Conservation (phyloP, 1,284 basidiomycete genomes). For the Cryptococcus amylolentus region DNA sequence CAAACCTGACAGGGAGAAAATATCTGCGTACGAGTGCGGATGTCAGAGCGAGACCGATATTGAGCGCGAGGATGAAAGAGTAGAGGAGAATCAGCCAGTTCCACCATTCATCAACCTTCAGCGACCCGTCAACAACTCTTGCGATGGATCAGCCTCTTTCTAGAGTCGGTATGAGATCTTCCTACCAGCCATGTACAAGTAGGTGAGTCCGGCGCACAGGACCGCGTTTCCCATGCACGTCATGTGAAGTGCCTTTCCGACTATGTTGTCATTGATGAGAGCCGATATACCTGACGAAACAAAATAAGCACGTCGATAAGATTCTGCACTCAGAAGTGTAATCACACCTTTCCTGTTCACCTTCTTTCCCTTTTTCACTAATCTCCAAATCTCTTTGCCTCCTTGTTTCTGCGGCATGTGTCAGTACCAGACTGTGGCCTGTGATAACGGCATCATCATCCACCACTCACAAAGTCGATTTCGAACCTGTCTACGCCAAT, state of each 20-base stretch:
- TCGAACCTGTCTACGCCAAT: constrained; percentile 9
- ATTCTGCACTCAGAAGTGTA: background rate
- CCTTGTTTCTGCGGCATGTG: background rate
- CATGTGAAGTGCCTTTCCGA: constrained; percentile 2
- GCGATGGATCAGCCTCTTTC: background rate
- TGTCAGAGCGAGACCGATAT: constrained; percentile 8
- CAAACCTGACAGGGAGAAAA: background rate
- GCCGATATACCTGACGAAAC: constrained; percentile 2
- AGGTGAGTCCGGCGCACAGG: constrained; percentile 4
- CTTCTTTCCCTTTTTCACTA: background rate
- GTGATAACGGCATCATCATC: background rate
- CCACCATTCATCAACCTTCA: constrained; percentile 9
- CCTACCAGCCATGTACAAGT: constrained; percentile 6
- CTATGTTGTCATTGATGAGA: constrained; percentile 6
- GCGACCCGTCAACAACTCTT: constrained; percentile 4
- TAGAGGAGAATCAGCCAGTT: constrained; percentile 14
- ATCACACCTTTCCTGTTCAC: background rate
- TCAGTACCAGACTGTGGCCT: background rate
- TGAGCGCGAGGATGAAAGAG: constrained; percentile 11
- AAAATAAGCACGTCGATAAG: background rate
- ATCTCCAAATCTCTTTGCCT: constrained; percentile 2
- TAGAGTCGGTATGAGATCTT: background rate
- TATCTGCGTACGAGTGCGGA: constrained; percentile 9
- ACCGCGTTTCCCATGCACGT: constrained; percentile 10
- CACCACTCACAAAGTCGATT: constrained; percentile 2